phyloP scores from a whole-genome alignment of 192 early-diverging fungal species.

The Physocladia obscura region DNA sequence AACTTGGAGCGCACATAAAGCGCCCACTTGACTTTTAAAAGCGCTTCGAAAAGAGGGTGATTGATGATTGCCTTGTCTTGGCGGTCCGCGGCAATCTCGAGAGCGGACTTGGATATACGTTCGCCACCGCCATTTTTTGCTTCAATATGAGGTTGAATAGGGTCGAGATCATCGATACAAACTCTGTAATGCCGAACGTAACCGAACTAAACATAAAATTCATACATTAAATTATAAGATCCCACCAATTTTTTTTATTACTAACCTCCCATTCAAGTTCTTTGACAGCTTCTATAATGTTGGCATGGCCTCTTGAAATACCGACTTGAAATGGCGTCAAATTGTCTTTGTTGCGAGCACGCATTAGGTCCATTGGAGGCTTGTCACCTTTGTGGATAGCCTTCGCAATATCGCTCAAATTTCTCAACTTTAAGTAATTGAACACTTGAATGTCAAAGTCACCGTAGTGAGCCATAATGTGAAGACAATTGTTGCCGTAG shows the following conservation, averaged over 20 bases:
- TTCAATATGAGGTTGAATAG: slow-evolving; percentile 7
- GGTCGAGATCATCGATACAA: slow-evolving; percentile 8
- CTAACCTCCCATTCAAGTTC: slow-evolving; percentile 8
- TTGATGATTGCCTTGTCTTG: slow-evolving; percentile 21
- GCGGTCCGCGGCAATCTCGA: slow-evolving; percentile 16
- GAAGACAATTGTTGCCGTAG: slow-evolving; percentile 37
- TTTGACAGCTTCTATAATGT: slow-evolving; percentile 10
- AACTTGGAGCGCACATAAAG: slow-evolving; percentile 27
- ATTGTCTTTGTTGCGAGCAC: slow-evolving; percentile 3
- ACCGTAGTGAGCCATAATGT: slow-evolving; percentile 32
- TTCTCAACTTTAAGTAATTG: slow-evolving; percentile 2
- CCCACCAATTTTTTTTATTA: neutral
- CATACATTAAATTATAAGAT: neutral
- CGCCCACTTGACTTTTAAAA: slow-evolving; percentile 30
- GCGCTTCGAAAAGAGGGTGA: slow-evolving; percentile 18
- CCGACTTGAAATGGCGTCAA: slow-evolving; percentile 19
- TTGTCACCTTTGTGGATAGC: neutral
- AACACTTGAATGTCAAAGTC: slow-evolving; percentile 9
- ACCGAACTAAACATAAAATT: neutral
- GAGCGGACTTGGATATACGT: neutral
- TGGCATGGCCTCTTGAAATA: neutral
- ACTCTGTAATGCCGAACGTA: slow-evolving; percentile 1
- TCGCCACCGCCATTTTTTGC: neutral
- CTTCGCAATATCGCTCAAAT: neutral
- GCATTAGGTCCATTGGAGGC: neutral